These are phyloP conservation scores for Penicillium daleae DNA, from an alignment of 495 filamentous ascomycete genomes.

Conservation along the genomic window DNA sequence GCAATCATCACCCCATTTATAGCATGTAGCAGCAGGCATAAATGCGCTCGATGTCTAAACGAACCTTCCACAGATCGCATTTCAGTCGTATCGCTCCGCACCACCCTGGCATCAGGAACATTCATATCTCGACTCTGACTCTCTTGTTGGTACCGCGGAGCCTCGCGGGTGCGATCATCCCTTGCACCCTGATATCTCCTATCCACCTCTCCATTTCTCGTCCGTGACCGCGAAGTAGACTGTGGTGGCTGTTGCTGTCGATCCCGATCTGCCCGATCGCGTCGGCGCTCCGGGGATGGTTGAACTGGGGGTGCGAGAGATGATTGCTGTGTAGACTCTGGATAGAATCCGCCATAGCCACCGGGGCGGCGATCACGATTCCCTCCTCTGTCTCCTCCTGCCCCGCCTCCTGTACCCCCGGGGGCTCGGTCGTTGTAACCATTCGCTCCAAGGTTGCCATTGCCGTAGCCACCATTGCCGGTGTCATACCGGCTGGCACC, in stretches of 20 bases:
- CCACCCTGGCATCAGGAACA: slow-evolving; percentile 16
- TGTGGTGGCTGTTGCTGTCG: slow-evolving; percentile 36
- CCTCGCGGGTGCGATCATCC: slow-evolving; percentile 34
- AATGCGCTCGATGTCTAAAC: slow-evolving; percentile 8
- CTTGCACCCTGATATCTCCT: slow-evolving; percentile 31
- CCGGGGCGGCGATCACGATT: slow-evolving; percentile 43
- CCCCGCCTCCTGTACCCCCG: slow-evolving; percentile 25
- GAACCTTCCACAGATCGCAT: slow-evolving; percentile 49
- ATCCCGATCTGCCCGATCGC: slow-evolving; percentile 43
- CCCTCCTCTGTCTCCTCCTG: slow-evolving; percentile 30
- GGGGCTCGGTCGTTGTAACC: slow-evolving; percentile 35
- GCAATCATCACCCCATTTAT: neutral
- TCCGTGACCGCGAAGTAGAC: slow-evolving; percentile 41
- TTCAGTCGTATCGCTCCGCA: slow-evolving; percentile 22
- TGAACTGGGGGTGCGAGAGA: slow-evolving; percentile 22
- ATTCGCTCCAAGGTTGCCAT: slow-evolving; percentile 36
- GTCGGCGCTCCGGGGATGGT: slow-evolving; percentile 42
- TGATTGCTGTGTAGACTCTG: slow-evolving; percentile 39
- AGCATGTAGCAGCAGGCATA: neutral
- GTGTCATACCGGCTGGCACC: slow-evolving; percentile 45
- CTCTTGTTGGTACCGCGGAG: slow-evolving; percentile 25
- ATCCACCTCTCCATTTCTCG: slow-evolving; percentile 36
- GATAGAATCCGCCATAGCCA: slow-evolving; percentile 51
- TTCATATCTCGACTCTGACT: slow-evolving; percentile 32
- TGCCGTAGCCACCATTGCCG: slow-evolving; percentile 43